Evolutionary conservation across 805 yeast species (phyloP), one percentile per base, ranked within the genome.

Genomic region (Ogataea ramenticola): DNA sequence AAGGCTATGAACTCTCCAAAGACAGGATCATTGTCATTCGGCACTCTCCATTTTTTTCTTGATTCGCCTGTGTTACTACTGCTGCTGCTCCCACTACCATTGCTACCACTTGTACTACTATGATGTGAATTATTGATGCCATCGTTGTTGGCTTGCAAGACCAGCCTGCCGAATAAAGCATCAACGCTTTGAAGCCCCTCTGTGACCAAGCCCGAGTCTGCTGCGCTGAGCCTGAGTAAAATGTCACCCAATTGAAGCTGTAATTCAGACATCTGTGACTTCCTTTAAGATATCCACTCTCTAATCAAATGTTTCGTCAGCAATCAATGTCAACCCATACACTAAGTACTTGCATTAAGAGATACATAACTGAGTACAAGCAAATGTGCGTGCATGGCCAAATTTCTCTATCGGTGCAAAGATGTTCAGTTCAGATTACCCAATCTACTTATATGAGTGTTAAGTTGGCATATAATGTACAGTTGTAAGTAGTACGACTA

Each of bases 1-100:
- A 73, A 58, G 8, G 45, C 42, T 3, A 70, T 47, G 53, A 78
- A 76, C 39, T 66, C 65, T 2, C 67, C 66, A 54, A 62, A 62
- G 9, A 61, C 49, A 1, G 51, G 36, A 40, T 62, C 64, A 10
- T 41, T 43, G 27, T 40, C 46, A 19, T 32, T 43, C 8, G 68
- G 66, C 8, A 55, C 54, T 44, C 44, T 54, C 66, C 66, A 60
- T 38, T 51, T 57, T 27, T 47, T 52, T 15, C 38, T 30, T 17
- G 46, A 24, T 26, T n/a, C 32, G 12, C n/a, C n/a, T 42, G 31
- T 22, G 10, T 21, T 31, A 7, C 42, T 9, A 19, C 34, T 16
- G 34, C 19, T 31, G 8, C 19, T 16, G 34, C 26, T 24, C 35
- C 17, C 32, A 29, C 32, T 29, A 29, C 32, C 32, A 29, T 14